Conservation (phyloP, 495 filamentous ascomycete species). For the Endocarpon pusillum region DNA sequence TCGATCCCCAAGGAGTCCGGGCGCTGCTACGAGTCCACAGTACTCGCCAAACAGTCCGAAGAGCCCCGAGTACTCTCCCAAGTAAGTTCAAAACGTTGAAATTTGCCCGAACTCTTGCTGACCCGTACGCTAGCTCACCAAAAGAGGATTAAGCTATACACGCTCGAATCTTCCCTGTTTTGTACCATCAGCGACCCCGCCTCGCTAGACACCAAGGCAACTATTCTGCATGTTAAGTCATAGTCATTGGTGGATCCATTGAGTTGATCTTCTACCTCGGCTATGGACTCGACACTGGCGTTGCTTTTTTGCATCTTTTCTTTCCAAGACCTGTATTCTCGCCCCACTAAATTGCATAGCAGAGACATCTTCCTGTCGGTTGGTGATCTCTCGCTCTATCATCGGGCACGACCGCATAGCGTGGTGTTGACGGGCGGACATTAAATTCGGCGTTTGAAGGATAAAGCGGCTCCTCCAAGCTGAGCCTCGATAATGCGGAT, state of each 20-base stretch:
- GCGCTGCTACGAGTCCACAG: neutral
- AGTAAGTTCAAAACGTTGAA: neutral
- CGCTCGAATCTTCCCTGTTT: neutral
- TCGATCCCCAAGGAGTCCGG: neutral
- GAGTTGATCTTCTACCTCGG: neutral
- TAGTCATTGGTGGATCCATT: conserved; percentile 2
- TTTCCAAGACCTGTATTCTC: too few species aligned
- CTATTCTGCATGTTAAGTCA: neutral
- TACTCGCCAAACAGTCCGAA: neutral
- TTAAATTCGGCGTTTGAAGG: too few species aligned
- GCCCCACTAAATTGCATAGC: too few species aligned
- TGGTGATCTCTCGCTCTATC: too few species aligned
- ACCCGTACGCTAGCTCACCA: neutral
- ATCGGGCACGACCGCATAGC: too few species aligned
- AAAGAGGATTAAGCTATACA: neutral
- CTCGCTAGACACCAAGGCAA: neutral
- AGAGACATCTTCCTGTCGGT: too few species aligned
- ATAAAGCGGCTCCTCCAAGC: too few species aligned
- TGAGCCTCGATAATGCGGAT: too few species aligned
- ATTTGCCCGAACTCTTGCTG: neutral
- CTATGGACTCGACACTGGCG: too few species aligned
- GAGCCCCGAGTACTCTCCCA: neutral
- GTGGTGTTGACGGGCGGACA: too few species aligned
- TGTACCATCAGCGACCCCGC: neutral
- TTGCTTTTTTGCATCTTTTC: too few species aligned